Base-by-base conservation (phyloP, 179 eudicot genomes). In the Beta corolliflora region DNA sequence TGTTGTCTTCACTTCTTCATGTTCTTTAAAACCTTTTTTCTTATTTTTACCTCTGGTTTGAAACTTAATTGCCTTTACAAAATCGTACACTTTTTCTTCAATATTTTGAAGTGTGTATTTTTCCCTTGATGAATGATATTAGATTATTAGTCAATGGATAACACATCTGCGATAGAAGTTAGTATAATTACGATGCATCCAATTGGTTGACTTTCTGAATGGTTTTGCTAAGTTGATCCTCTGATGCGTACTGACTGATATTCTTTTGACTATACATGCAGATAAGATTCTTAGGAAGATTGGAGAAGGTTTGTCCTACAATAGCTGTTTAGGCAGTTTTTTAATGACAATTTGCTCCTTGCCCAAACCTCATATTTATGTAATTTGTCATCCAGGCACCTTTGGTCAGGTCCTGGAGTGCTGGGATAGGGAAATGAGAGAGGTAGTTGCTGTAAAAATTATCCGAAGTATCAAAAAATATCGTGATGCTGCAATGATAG, bases 381-480 rank as follows among this genome's bases (percentile, higher is more conserved):
- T 29, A 52, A 44, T 79, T 41, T 80, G 12, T 59, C 67, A n/a
- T 80, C 46, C 86, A 88, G 92, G 92, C 60, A 90, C 93, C 76
- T 90, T 90, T 55, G 93, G 93, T 10, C 93, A 88, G 84, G 93
- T 90, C 74, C 77, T 90, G 56, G 93, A 90, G 79, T 88, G 93
- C 74, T 90, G 90, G 90, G 91, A 90, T 69, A 87, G 91, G 71
- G 93, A 90, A 81, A 70, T 60, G 58, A 88, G 86, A 71, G 91
- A 87, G 76, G 73, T 83, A 70, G 93, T 88, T 81, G 91, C 91
- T 23, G 66, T 90, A 63, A 90, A 90, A 84, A 80, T 90, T 60
- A 68, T 90, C 53, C 85, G 92, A 55, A 84, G 93, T 75, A 86
- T 90, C 66, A 87, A 88, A 79, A 90, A 90, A 83, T 90, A 90